Evolutionary conservation across 2,329 filamentous ascomycete species (phyloP), one percentile per base, ranked within the genome.

Genomic region (Westerdykella aurantiaca): DNA sequence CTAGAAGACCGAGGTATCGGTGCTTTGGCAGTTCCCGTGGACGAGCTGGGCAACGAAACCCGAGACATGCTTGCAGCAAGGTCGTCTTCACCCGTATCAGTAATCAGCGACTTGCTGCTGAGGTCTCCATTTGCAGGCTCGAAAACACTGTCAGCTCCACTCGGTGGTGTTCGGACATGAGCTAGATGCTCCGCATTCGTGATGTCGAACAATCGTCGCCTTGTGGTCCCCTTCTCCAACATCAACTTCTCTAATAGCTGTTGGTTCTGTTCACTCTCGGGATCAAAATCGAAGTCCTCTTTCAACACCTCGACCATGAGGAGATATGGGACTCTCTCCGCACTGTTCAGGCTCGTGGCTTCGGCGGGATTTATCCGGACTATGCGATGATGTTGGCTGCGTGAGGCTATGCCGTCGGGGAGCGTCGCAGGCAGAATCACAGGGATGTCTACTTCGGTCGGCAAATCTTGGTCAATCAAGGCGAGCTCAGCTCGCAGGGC

Each of bases 201-300:
- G 13, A 74, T 71, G 47, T 76, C 71, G 41, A 75, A 75, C 16
- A 72, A 49, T 65, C 79, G 57, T 57, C 77, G 60, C 66, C 75
- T 70, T 52, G 72, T 58, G 56, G 74, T 65, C 50, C 82, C 80
- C 42, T 80, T 84, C 4, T 89, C 86, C 1, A 74, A 79, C 63
- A 89, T 79, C 54, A 79, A 74, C 41, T 72, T 83, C 16, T 76
- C 79, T 9, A 76, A 71, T 11, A 93, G 69, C 41, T 79, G 75
- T 58, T 85, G 77, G 55, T 93, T 93, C 50, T 88, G 83, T 22
- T 78, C 72, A 0, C 81, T 83, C 25, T 85, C 80, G 0, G 86
- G 85, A 54, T 91, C 83, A 56, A 93, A 93, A 29, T 83, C 83
- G 59, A 93, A 91, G 57, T 93, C 87, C 52, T 91, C 86, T 18